Percentiles rank a stretch among this genome's conserved stretches.
These are phyloP conservation scores for Hypoxylon sp. DNA, from an alignment of 2,329 filamentous ascomycete species.

Conservation along the genomic window DNA sequence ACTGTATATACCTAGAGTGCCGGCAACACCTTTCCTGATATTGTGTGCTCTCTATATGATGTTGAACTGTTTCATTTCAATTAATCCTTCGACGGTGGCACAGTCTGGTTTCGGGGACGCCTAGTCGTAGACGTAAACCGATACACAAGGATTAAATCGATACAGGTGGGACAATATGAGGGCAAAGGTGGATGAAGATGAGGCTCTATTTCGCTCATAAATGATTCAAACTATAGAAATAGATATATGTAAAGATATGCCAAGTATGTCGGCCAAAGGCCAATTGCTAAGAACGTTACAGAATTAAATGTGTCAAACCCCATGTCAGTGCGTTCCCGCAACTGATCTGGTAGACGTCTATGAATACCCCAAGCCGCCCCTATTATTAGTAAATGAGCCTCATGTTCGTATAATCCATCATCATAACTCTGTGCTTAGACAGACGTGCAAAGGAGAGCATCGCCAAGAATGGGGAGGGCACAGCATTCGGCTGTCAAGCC, in stretches of 20 bases:
- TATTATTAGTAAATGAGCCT: slow-evolving; percentile 28
- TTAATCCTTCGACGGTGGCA: too few species aligned
- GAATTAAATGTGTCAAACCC: slow-evolving; percentile 30
- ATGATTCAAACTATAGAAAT: slow-evolving; percentile 24
- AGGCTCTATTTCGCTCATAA: slow-evolving; percentile 28
- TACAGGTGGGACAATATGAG: too few species aligned
- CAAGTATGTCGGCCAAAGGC: slow-evolving; percentile 31
- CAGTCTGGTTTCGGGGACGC: too few species aligned
- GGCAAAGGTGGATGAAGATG: not conserved
- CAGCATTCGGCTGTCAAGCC: slow-evolving; percentile 42
- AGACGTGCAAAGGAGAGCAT: slow-evolving; percentile 36
- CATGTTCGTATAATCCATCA: slow-evolving; percentile 7
- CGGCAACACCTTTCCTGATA: too few species aligned
- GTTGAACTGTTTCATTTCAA: too few species aligned
- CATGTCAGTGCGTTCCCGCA: not conserved
- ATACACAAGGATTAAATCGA: not conserved
- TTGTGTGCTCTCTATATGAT: too few species aligned
- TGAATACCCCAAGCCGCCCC: slow-evolving; percentile 26
- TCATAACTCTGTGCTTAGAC: slow-evolving; percentile 23
- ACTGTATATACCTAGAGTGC: too few species aligned
- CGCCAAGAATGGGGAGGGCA: slow-evolving; percentile 18
- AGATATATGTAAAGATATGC: slow-evolving; percentile 36
- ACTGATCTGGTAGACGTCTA: slow-evolving; percentile 21
- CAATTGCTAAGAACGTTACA: slow-evolving; percentile 37
- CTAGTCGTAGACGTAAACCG: too few species aligned